phyloP scores from a whole-genome alignment of 768 basidiomycete species.

The Glaciozyma martinii region DNA sequence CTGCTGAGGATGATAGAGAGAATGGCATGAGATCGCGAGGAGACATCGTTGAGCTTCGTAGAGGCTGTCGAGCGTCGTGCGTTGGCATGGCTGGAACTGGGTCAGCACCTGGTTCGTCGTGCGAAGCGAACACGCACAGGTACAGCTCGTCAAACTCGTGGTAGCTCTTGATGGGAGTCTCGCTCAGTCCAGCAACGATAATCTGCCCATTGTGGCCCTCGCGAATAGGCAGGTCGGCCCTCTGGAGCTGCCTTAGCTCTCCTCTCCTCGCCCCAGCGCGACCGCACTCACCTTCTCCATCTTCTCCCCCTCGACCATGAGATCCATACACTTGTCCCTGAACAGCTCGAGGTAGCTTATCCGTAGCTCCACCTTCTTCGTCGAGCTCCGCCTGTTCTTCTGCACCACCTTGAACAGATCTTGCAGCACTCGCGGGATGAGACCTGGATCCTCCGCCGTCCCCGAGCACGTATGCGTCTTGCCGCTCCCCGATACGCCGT shows the following conservation, averaged over 20 bases:
- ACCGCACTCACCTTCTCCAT: background rate
- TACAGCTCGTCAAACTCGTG: background rate
- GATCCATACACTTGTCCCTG: background rate
- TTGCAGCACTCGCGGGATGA: background rate
- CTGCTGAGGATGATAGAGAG: background rate
- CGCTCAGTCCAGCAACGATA: background rate
- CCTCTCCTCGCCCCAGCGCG: background rate
- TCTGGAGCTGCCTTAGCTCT: background rate
- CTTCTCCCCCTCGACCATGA: background rate
- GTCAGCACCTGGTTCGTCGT: background rate
- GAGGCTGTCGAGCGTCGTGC: background rate
- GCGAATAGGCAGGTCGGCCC: background rate
- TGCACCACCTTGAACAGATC: background rate
- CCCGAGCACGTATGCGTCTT: background rate
- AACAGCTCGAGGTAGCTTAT: no score
- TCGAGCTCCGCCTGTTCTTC: no score
- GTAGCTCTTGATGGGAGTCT: background rate
- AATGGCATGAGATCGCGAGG: background rate
- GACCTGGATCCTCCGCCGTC: background rate
- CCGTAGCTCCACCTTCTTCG: no score
- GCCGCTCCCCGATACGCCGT: background rate
- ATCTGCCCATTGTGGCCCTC: background rate
- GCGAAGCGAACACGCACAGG: background rate
- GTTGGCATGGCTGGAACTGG: background rate
- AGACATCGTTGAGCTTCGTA: background rate